Base-by-base conservation (phyloP, 805 yeast genomes). In the Metschnikowia gelsemii region DNA sequence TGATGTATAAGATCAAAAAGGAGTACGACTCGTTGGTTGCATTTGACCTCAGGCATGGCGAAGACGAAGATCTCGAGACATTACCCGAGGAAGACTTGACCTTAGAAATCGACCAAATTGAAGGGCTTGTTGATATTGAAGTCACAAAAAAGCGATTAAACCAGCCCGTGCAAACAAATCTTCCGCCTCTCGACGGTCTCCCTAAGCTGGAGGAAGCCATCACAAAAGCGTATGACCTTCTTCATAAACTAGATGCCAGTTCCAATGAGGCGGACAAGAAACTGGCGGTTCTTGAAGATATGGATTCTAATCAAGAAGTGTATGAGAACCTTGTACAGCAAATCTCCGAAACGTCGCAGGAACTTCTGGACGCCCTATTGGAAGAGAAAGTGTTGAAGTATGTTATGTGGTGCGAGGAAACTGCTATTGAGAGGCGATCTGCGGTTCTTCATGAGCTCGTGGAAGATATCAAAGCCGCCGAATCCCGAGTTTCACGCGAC, bases 11-110 rank as follows among this genome's bases (percentile, higher is more conserved):
- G 7, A 57, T 73, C 0, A 55, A 54, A 12, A 35, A 42, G 2
- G 78, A 74, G 45, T 46, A 70, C 34, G 35, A 54, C 6, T 51
- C 42, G 1, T 54, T 76, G n/a, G 57, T 75, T 4, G 58, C 58
- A 37, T 70, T 78, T 0, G 82, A 76, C 51, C 66, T 58, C 37
- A 44, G 62, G 4, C 68, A 61, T 47, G 43, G 54, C 17, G 57
- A 55, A 11, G 65, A 59, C 40, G 32, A 55, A 2, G 20, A 42
- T 3, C 51, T 34, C 40, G 41, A 27, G 30, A n/a, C n/a, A 27
- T 30, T 13, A 8, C 30, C 4, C 9, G 30, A 8, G 35, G n/a
- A n/a, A n/a, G n/a, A n/a, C n/a, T n/a, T n/a, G n/a, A n/a, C n/a
- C n/a, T n/a, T n/a, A n/a, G n/a, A n/a, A n/a, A n/a, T n/a, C n/a